phyloP scores from a whole-genome alignment of 768 basidiomycete genomes.

The Phaeolepiota aurea region DNA sequence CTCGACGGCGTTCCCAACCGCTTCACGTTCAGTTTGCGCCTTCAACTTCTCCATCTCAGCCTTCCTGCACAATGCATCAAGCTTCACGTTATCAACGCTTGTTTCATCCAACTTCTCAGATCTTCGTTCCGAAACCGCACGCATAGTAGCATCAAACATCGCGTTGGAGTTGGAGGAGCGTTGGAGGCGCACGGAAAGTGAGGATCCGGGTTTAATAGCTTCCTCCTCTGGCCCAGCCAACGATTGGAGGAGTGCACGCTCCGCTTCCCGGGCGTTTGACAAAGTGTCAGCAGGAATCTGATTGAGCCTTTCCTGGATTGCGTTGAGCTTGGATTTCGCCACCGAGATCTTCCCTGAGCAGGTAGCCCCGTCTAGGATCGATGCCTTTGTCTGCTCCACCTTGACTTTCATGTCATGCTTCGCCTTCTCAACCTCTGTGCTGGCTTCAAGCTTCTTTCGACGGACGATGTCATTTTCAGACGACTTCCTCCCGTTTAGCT shows the following conservation, averaged over 20 bases:
- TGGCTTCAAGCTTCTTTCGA: constrained; percentile 65
- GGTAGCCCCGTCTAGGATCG: constrained; percentile 68
- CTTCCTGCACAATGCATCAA: constrained; percentile 56
- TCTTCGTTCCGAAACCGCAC: constrained; percentile 73
- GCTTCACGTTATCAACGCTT: constrained; percentile 59
- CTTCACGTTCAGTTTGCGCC: constrained; percentile 58
- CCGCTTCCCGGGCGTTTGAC: constrained; percentile 50
- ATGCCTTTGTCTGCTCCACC: constrained; percentile 59
- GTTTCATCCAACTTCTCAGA: constrained; percentile 73
- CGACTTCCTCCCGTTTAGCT: constrained; percentile 64
- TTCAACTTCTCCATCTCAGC: constrained; percentile 66
- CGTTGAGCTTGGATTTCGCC: constrained; percentile 59
- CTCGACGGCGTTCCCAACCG: constrained; percentile 50
- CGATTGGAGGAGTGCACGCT: constrained; percentile 58
- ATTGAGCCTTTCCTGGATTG: constrained; percentile 53
- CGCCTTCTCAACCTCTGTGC: constrained; percentile 64
- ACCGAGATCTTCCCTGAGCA: constrained; percentile 66
- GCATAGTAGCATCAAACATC: constrained; percentile 81
- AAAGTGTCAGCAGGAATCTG: constrained; percentile 40
- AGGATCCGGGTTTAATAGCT: constrained; percentile 48
- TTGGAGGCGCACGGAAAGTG: constrained; percentile 48
- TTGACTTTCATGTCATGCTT: constrained; percentile 66
- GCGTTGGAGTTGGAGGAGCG: constrained; percentile 67
- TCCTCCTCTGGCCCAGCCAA: constrained; percentile 69
- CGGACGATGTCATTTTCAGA: constrained; percentile 55